Percentiles rank a stretch among this genome's conserved stretches.
Evolutionary conservation across 495 filamentous ascomycete species (phyloP).

Genomic region (Cladorrhinum samala): DNA sequence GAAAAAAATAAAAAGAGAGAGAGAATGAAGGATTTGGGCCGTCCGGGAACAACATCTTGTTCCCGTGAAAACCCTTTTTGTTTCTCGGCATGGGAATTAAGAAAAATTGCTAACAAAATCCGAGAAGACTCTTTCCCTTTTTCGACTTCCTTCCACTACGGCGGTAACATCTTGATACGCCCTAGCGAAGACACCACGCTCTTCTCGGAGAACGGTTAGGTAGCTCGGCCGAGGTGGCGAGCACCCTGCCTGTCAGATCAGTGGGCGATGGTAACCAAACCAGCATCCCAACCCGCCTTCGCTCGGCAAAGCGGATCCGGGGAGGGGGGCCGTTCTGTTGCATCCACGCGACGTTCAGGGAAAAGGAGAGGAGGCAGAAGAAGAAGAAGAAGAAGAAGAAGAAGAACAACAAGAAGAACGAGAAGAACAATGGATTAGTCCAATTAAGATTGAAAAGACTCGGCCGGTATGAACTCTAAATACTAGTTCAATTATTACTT

Average conservation of each 20-base stretch:
- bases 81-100: not conserved
- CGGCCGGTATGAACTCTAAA: too few species aligned
- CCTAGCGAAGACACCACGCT: not conserved
- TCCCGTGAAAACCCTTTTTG: not conserved
- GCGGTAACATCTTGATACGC: not conserved
- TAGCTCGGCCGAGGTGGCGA: not conserved
- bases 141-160: not conserved
- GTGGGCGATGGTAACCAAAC: not conserved
- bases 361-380: not conserved
- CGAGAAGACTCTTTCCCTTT: not conserved
- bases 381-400: not conserved
- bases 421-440: too few species aligned
- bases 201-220: too few species aligned
- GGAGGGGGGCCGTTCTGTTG: not conserved
- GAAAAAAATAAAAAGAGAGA: not conserved
- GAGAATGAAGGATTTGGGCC: not conserved
- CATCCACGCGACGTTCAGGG: not conserved
- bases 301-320: constrained; percentile 4
- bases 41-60: not conserved
- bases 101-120: not conserved
- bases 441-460: too few species aligned
- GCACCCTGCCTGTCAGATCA: constrained; percentile 2
- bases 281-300: not conserved
- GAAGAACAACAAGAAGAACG: too few species aligned
- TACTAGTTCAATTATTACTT: too few species aligned